Conservation (phyloP, 805 yeast species). For the Teunomyces tritomae region DNA sequence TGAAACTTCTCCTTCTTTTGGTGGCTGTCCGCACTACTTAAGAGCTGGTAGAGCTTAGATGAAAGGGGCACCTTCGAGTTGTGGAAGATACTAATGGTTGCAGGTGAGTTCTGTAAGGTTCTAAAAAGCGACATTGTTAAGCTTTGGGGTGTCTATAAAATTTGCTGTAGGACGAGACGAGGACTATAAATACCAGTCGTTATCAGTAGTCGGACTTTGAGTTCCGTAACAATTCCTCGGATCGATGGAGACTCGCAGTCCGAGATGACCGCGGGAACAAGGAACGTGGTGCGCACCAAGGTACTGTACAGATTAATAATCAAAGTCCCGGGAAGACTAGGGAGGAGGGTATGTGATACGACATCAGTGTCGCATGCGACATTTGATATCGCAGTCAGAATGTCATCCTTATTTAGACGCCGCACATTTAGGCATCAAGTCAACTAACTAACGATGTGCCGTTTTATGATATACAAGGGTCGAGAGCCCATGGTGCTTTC, state of each 20-base stretch:
- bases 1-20: constrained; percentile 27
- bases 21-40: constrained; percentile 31
- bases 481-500: constrained; percentile 84
- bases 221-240: background rate
- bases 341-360: background rate
- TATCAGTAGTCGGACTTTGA: constrained; percentile 3
- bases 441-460: constrained; percentile 61
- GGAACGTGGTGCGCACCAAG: background rate
- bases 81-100: constrained; percentile 41
- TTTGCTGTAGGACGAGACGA: background rate
- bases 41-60: constrained; percentile 26
- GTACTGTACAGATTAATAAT: background rate
- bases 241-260: background rate
- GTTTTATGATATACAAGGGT: constrained; percentile 90
- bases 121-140: constrained; percentile 37
- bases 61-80: constrained; percentile 34
- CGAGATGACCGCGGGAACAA: background rate
- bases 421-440: background rate
- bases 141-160: background rate
- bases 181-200: background rate
- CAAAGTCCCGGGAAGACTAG: background rate
- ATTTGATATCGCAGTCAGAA: background rate
- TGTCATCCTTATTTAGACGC: background rate
- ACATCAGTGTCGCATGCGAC: background rate
- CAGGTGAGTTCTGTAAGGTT: constrained; percentile 41